Percentiles rank a stretch among this genome's conserved stretches.
phyloP scores from a whole-genome alignment of 768 basidiomycete species.

The Auricularia heimuer region DNA sequence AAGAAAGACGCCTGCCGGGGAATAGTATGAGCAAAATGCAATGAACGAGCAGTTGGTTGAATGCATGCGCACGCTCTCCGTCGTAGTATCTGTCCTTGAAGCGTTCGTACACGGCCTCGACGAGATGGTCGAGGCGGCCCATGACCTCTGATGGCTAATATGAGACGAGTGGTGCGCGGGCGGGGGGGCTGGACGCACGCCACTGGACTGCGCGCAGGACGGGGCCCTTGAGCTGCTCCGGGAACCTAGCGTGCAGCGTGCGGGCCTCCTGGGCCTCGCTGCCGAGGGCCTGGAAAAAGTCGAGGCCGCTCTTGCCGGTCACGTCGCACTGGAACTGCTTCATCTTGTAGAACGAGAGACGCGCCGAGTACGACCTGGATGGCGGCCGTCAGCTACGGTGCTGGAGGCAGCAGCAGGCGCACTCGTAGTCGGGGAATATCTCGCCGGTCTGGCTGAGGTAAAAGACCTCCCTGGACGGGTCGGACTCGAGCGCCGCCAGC shows the following conservation, averaged over 20 bases:
- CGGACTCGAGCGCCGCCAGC: constrained; percentile 50
- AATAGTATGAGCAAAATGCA: constrained; percentile 7
- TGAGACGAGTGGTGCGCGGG: constrained; percentile 10
- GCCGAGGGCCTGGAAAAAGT: constrained; percentile 89
- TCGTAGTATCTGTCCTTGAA: constrained; percentile 94
- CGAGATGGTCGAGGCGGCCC: constrained; percentile 89
- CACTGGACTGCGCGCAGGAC: constrained; percentile 92
- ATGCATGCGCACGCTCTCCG: constrained; percentile 67
- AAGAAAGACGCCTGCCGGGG: constrained; percentile 64
- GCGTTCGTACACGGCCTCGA: constrained; percentile 90
- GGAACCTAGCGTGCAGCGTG: constrained; percentile 84
- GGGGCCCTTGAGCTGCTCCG: constrained; percentile 83
- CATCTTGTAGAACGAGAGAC: constrained; percentile 89
- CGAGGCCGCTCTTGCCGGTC: constrained; percentile 85
- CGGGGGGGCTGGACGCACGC: constrained; percentile 53
- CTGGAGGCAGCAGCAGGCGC: constrained; percentile 28
- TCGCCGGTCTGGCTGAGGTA: constrained; percentile 93
- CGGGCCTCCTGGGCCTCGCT: constrained; percentile 86
- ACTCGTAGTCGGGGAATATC: constrained; percentile 97
- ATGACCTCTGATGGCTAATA: constrained; percentile 65
- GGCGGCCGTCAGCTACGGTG: constrained; percentile 14
- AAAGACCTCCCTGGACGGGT: constrained; percentile 71
- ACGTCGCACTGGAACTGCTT: constrained; percentile 97
- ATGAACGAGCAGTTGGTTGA: constrained; percentile 7
- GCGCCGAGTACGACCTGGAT: constrained; percentile 66